Base-by-base conservation (phyloP, 2,329 filamentous ascomycete species). In the Amesomyces nigricolor region DNA sequence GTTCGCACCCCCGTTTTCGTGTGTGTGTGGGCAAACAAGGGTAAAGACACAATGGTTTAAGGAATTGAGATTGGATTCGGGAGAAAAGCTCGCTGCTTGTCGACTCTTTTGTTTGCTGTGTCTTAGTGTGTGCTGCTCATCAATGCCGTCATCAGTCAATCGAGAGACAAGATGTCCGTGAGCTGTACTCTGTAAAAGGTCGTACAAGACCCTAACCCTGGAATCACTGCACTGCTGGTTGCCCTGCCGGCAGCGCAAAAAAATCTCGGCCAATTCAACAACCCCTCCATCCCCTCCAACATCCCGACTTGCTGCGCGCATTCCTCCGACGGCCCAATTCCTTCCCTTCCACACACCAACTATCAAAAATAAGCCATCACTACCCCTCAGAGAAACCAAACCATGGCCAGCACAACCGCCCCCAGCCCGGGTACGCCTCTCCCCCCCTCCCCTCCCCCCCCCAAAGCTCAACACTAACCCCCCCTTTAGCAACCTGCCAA, bases 401-500 rank as follows among this genome's bases (percentile, higher is more conserved):
- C 16, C 40, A 60, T 56, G 53, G 51, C 49, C 16, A 56, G 38
- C 51, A 46, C 32, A 14, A 8, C 59, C 5, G n/a, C 53, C 14
- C 57, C 58, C 11, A 59, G 48, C 26, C 60, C 56, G 47, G 58
- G 60, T 59, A 61, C 14, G 8, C 19, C 35, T 38, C 37, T 47
- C 37, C 14, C 10, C 14, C 13, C 46, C 45, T 53, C 52, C 13
- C 16, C 38, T 10, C 17, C 10, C n/a, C 26, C 17, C 32, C 45
- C 39, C 39, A 16, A 8, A n/a, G 32, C 35, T 35, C 19, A 10
- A 14, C 30, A 53, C 30, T 51, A 51, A 58, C 49, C 62, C 58
- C 40, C 46, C 49, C n/a, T 51, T 56, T 64, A 81, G 79, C 78
- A 65, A 73, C 74, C 64, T 78, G 79, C 64, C 79, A 85, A 67